Conservation (phyloP, 805 yeast species). For the Wickerhamomyces ciferrii region DNA sequence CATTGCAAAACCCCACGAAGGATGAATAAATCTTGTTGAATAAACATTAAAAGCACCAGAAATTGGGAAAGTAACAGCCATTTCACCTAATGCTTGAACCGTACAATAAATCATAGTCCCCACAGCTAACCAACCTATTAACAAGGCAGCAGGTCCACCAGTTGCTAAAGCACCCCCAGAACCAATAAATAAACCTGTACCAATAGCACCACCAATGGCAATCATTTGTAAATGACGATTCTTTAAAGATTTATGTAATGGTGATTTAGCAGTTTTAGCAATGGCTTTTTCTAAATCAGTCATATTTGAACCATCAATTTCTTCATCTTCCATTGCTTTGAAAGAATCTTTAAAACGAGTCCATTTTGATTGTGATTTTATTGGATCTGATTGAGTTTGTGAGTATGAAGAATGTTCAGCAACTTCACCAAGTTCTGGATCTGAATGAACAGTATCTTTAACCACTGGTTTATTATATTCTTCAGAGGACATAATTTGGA, state of each 20-base stretch:
- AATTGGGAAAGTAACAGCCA: slow-evolving; percentile 38
- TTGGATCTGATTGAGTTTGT: neutral
- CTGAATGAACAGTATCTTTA: neutral
- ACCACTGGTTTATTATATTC: neutral
- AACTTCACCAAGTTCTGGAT: neutral
- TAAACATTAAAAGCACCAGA: slow-evolving; percentile 43
- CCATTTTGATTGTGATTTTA: neutral
- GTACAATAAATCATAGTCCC: slow-evolving; percentile 45
- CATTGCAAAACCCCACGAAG: slow-evolving; percentile 46
- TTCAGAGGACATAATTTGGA: too few species aligned
- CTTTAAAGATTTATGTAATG: slow-evolving; percentile 34
- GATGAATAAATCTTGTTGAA: slow-evolving; percentile 43
- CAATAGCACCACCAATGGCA: slow-evolving; percentile 60
- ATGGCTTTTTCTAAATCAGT: slow-evolving; percentile 33
- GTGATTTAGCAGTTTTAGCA: slow-evolving; percentile 36
- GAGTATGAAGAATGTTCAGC: neutral
- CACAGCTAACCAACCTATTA: slow-evolving; percentile 45
- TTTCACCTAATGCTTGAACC: slow-evolving; percentile 45
- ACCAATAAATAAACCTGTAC: slow-evolving; percentile 56
- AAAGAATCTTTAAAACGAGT: neutral
- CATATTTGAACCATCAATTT: slow-evolving; percentile 14
- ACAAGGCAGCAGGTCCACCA: slow-evolving; percentile 46
- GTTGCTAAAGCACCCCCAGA: slow-evolving; percentile 41
- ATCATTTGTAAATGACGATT: slow-evolving; percentile 42
- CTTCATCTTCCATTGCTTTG: neutral